phyloP scores from a whole-genome alignment of 2,329 filamentous ascomycete genomes.

The Penicillium oxalicum region DNA sequence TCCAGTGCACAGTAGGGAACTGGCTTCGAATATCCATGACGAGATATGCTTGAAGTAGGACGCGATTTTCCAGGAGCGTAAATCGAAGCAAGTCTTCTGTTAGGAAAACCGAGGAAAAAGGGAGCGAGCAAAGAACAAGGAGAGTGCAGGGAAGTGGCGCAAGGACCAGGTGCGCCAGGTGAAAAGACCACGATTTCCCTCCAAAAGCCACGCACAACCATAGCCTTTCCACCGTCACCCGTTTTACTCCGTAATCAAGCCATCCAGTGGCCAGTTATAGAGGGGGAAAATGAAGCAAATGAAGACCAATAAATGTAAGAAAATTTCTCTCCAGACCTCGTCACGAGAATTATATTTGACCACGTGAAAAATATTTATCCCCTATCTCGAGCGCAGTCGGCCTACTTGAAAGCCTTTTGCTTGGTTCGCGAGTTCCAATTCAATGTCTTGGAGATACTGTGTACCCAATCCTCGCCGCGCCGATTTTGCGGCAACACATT shows the following conservation, averaged over 20 bases:
- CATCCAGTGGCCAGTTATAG: slow-evolving; percentile 7
- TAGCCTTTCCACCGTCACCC: slow-evolving; percentile 3
- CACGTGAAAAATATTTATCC: no score
- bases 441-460: slow-evolving; percentile 46
- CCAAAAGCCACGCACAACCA: slow-evolving; percentile 1
- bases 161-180: not conserved
- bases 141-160: no score
- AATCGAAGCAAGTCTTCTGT: no score
- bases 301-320: not conserved
- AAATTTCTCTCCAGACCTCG: no score
- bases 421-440: slow-evolving; percentile 47
- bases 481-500: slow-evolving; percentile 42
- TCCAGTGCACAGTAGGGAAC: slow-evolving; percentile 18
- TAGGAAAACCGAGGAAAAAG: no score
- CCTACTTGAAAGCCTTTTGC: slow-evolving; percentile 37
- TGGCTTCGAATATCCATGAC: slow-evolving; percentile 3
- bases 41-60: no score
- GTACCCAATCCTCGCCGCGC: slow-evolving; percentile 46
- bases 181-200: slow-evolving; percentile 3
- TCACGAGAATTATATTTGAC: no score
- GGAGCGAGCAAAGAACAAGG: no score
- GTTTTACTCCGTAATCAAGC: not conserved
- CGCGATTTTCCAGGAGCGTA: no score
- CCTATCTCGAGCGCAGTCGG: no score
- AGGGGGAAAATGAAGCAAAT: not conserved